These are phyloP conservation scores for Albizia julibrissin DNA, from an alignment of 306 rosid genomes.

Conservation along the genomic window DNA sequence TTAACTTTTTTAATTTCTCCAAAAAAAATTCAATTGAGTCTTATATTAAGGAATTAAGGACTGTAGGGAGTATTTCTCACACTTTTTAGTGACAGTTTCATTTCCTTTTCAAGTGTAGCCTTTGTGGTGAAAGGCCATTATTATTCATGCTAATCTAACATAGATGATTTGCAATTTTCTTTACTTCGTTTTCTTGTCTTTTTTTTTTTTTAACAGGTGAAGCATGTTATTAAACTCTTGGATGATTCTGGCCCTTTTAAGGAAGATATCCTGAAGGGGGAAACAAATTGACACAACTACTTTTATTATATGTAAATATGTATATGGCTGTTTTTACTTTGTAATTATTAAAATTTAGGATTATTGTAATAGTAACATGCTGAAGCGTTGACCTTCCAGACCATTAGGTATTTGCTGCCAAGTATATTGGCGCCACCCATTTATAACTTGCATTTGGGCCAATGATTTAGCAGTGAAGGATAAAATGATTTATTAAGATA, in stretches of 20 bases:
- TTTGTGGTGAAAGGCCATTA: not conserved
- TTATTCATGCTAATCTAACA: not conserved
- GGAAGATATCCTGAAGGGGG: constrained; percentile 49
- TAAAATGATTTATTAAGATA: not conserved
- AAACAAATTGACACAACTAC: not conserved
- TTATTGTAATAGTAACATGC: constrained; percentile 15
- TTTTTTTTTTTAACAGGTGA: constrained; percentile 48
- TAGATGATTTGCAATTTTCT: not conserved
- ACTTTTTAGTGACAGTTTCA: not conserved
- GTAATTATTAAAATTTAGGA: constrained; percentile 18
- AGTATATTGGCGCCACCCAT: too few species aligned
- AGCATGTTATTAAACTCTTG: constrained; percentile 68
- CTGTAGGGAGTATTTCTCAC: too few species aligned
- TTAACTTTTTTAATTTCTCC: too few species aligned
- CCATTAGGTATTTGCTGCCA: not conserved
- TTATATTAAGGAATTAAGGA: too few species aligned
- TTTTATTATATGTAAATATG: constrained; percentile 31
- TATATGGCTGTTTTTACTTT: not conserved
- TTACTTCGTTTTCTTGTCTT: not conserved
- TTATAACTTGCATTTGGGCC: not conserved
- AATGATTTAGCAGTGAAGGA: not conserved
- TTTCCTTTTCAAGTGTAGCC: not conserved
- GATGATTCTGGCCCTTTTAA: constrained; percentile 88
- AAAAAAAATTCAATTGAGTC: too few species aligned
- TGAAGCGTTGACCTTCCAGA: not conserved